Evolutionary conservation across 495 filamentous ascomycete species (phyloP), one percentile per base, ranked within the genome.

Genomic region (Chaetomidium leptoderma): DNA sequence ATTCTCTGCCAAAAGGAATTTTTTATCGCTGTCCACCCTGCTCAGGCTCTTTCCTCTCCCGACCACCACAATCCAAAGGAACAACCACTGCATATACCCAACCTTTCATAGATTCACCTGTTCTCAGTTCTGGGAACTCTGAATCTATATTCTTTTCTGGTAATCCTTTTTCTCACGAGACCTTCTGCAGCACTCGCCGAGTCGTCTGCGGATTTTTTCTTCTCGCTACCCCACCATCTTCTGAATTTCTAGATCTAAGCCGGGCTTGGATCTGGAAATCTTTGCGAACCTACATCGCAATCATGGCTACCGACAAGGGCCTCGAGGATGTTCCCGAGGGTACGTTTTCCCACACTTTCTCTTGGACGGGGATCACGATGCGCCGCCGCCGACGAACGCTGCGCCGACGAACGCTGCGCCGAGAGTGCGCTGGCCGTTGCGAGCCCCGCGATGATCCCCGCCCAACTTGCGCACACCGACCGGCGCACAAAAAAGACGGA

Each of bases 301-400:
- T 87, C 82, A 97, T 97, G 92, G 91, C 90, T 87, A 81, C 80
- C 68, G 88, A 91, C 65, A 95, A 96, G 81, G 92, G 92, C 75
- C 89, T 97, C 77, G 92, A 97, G 83, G 92, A 97, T 70, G 83
- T 97, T 76, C 85, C 86, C 67, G 90, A 92, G 80, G 81, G 90
- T 93, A 83, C 69, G 86, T 76, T 62, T 40, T 8, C 39, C 23
- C 40, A 33, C 13, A 11, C n/a, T 47, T 21, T 29, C 6, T 11
- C 0, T 6, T 17, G 17, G 1, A 24, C 21, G 27, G 21, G 48
- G 19, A 29, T 36, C 17, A n/a, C 36, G 32, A 27, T 30, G 33
- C 44, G 54, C 46, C 17, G n/a, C n/a, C 8, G 24, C 21, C 26
- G 45, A 14, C 27, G 19, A 30, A 23, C 26, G 39, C 37, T 47